These are phyloP conservation scores for Lenzites betulinus DNA, from an alignment of 768 basidiomycete genomes.

Conservation along the genomic window DNA sequence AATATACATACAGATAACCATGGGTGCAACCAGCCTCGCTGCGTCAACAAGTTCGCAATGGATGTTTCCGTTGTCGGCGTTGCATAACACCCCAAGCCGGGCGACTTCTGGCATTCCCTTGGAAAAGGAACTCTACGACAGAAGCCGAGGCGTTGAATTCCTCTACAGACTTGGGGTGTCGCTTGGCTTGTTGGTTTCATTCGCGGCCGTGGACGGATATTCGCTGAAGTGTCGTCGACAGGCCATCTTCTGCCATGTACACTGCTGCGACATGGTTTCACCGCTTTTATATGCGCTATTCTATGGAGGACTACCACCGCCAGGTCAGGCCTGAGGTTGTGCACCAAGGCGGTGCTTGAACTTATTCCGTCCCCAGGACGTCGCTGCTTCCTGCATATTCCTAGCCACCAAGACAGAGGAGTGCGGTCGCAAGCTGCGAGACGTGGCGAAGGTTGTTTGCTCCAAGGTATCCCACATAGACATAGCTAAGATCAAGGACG, in stretches of 20 bases:
- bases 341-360: background rate
- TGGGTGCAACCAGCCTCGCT: slow-evolving; percentile 18
- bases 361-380: slow-evolving; percentile 52
- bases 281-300: slow-evolving; percentile 86
- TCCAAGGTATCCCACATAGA: slow-evolving; percentile 65
- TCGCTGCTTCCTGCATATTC: slow-evolving; percentile 85
- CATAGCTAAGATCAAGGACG: slow-evolving; percentile 55
- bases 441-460: slow-evolving; percentile 75
- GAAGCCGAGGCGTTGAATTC: slow-evolving; percentile 83
- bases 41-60: slow-evolving; percentile 52
- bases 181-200: slow-evolving; percentile 64
- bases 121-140: slow-evolving; percentile 73
- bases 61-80: slow-evolving; percentile 65
- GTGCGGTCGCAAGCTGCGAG: slow-evolving; percentile 83
- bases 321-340: slow-evolving; percentile 51
- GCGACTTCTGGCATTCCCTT: slow-evolving; percentile 47
- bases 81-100: slow-evolving; percentile 59
- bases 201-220: slow-evolving; percentile 7
- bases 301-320: slow-evolving; percentile 79
- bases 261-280: slow-evolving; percentile 92
- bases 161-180: slow-evolving; percentile 80
- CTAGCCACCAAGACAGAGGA: slow-evolving; percentile 92
- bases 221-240: slow-evolving; percentile 35
- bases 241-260: slow-evolving; percentile 79
- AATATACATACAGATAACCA: background rate